These are phyloP conservation scores for Mortierella sp. DNA, from an alignment of 371 early-diverging fungal genomes.

Conservation along the genomic window DNA sequence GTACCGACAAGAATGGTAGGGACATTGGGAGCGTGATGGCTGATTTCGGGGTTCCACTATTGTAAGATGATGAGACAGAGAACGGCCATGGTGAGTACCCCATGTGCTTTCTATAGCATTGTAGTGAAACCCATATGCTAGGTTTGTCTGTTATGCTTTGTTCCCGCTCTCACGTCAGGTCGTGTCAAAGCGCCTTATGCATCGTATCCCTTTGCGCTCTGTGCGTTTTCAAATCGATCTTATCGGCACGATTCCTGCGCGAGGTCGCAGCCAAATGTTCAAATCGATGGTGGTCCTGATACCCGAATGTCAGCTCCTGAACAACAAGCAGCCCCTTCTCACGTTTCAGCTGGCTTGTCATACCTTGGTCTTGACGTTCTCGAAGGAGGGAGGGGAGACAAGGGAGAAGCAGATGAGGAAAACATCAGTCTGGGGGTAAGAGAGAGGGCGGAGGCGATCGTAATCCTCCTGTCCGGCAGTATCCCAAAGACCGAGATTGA, in stretches of 20 bases:
- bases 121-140: not conserved
- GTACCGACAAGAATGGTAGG: slow-evolving; percentile 98
- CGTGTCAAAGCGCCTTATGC: not conserved
- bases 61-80: not conserved
- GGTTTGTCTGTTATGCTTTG: not conserved
- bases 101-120: not conserved
- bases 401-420: slow-evolving; percentile 92
- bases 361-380: slow-evolving; percentile 91
- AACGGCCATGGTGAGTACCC: not conserved
- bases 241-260: not conserved
- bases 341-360: not conserved
- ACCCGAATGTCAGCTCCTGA: not conserved
- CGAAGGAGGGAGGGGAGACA: slow-evolving; percentile 91
- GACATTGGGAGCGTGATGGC: slow-evolving; percentile 94
- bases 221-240: not conserved
- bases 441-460: slow-evolving; percentile 94
- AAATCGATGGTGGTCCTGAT: not conserved
- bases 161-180: not conserved
- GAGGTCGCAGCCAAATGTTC: not conserved
- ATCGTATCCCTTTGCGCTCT: not conserved
- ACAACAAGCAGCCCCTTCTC: not conserved
- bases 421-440: slow-evolving; percentile 96
- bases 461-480: slow-evolving; percentile 99
- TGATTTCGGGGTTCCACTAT: slow-evolving; percentile 96
- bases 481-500: slow-evolving; percentile 98